Conservation (phyloP, 441 rosid species). For the Gossypium aridum region DNA sequence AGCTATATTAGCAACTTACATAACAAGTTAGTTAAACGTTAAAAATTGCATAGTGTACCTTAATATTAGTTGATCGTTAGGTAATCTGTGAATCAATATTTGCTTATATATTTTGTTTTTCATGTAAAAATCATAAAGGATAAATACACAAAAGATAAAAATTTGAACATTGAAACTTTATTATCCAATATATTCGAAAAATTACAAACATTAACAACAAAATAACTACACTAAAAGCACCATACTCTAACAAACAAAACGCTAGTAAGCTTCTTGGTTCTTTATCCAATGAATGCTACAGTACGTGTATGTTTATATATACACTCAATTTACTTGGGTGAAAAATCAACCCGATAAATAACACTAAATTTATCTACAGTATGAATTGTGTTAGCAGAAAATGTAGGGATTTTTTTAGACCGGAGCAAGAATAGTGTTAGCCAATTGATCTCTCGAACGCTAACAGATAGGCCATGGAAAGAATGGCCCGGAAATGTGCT, state of each 20-base stretch:
- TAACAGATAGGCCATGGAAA: neutral
- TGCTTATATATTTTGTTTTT: too few species aligned
- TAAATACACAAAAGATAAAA: too few species aligned
- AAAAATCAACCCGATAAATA: neutral
- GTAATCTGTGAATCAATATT: too few species aligned
- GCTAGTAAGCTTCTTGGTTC: neutral
- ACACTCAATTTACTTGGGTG: neutral
- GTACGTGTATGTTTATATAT: neutral
- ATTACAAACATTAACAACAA: too few species aligned
- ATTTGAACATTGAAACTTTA: too few species aligned
- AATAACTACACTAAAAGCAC: too few species aligned
- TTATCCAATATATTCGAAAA: too few species aligned
- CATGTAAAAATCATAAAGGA: too few species aligned
- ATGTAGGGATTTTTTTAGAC: neutral
- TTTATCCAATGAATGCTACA: neutral
- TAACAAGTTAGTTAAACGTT: too few species aligned
- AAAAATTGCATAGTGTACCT: too few species aligned
- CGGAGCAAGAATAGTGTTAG: neutral
- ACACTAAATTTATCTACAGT: conserved; percentile 19
- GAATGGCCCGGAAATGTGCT: neutral
- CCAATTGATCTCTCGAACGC: conserved; percentile 8
- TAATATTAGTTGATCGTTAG: too few species aligned
- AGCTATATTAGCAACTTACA: too few species aligned
- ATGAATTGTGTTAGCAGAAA: conserved; percentile 19
- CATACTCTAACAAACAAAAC: neutral